These are phyloP conservation scores for Circinella umbellata DNA, from an alignment of 371 early-diverging fungal genomes.

Conservation along the genomic window DNA sequence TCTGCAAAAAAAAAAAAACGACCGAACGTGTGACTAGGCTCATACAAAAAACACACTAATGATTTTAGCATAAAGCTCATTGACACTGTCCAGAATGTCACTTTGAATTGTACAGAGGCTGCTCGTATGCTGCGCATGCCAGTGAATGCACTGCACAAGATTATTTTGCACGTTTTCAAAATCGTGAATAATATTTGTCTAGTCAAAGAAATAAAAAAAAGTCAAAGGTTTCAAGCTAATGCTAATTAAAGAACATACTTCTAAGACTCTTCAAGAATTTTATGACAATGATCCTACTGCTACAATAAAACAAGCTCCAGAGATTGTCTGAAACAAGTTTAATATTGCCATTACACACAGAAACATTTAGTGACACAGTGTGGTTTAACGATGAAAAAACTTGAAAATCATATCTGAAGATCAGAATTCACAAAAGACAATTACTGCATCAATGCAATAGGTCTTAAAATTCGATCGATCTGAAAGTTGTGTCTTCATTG, in stretches of 20 bases:
- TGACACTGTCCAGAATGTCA: too few species aligned
- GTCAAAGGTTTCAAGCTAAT: not conserved
- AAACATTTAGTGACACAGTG: not conserved
- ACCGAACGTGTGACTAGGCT: not conserved
- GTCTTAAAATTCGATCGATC: too few species aligned
- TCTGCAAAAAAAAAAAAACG: not conserved
- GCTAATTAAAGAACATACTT: not conserved
- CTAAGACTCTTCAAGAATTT: not conserved
- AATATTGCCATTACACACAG: not conserved
- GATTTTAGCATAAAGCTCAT: not conserved
- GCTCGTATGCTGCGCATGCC: too few species aligned
- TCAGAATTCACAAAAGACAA: not conserved
- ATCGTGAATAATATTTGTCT: not conserved
- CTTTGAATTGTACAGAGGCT: too few species aligned
- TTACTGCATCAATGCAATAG: not conserved
- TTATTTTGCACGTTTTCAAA: not conserved
- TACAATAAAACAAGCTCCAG: not conserved
- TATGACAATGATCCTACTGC: not conserved
- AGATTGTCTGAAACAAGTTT: not conserved
- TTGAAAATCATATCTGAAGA: not conserved
- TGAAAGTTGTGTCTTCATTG: too few species aligned
- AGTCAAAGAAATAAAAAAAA: not conserved
- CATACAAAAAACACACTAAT: not conserved
- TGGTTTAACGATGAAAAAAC: not conserved
- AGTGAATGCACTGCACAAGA: not conserved